Percentiles rank a stretch among this genome's conserved stretches.
These are phyloP conservation scores for Xerocomus nothofagi DNA, from an alignment of 1,284 basidiomycete species.

Conservation along the genomic window DNA sequence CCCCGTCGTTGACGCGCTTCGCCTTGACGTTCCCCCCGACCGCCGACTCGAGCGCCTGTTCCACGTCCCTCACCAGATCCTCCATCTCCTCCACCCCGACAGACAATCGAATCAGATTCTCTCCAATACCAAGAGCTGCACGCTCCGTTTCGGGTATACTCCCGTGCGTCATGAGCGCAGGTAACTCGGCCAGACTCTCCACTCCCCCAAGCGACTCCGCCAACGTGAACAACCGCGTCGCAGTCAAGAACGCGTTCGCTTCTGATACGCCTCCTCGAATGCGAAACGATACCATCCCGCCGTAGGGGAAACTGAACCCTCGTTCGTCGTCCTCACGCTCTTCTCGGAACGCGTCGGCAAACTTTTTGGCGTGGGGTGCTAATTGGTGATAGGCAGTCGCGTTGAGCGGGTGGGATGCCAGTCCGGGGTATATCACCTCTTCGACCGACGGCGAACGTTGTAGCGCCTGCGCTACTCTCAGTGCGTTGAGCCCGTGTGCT, in stretches of 20 bases:
- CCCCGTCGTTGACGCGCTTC: constrained; percentile 9
- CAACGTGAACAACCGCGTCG: constrained; percentile 74
- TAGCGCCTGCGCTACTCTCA: constrained; percentile 73
- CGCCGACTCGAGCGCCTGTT: constrained; percentile 63
- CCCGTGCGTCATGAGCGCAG: constrained; percentile 84
- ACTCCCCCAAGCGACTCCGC: constrained; percentile 93
- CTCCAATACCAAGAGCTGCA: constrained; percentile 73
- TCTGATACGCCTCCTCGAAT: constrained; percentile 56
- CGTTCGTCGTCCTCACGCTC: constrained; percentile 36
- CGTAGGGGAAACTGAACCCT: constrained; percentile 75
- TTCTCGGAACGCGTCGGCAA: constrained; percentile 50
- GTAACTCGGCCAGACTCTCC: constrained; percentile 86
- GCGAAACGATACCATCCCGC: constrained; percentile 82
- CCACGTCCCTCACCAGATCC: constrained; percentile 76
- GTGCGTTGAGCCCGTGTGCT: constrained; percentile 82
- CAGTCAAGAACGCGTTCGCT: constrained; percentile 71
- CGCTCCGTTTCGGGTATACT: constrained; percentile 74
- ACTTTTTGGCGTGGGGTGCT: constrained; percentile 67
- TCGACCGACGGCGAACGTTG: constrained; percentile 59
- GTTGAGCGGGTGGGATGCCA: constrained; percentile 59
- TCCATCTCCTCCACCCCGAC: constrained; percentile 89
- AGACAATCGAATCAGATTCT: constrained; percentile 79
- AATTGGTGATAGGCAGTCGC: constrained; percentile 65
- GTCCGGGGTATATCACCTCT: constrained; percentile 86
- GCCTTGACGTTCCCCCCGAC: constrained; percentile 8